Evolutionary conservation across 2,329 filamentous ascomycete genomes (phyloP).

Genomic region (Piedraia hortae): DNA sequence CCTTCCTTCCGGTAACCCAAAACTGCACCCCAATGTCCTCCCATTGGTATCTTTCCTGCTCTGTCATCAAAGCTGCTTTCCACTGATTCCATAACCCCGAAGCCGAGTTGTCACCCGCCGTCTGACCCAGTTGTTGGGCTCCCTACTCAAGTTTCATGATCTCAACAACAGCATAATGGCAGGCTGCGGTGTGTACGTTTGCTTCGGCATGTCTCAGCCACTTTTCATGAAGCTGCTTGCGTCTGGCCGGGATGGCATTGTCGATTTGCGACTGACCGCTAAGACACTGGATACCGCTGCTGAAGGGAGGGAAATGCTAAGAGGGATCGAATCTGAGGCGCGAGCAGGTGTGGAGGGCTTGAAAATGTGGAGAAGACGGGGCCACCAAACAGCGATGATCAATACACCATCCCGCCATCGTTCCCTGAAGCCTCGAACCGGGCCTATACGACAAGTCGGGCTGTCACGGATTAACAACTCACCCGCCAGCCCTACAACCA

Average conservation of each 20-base stretch:
- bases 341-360: too few relatives aligned
- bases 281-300: conserved; percentile 56
- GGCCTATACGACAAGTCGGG: too few relatives aligned
- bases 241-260: conserved; percentile 57
- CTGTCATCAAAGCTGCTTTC: conserved; percentile 59
- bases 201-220: conserved; percentile 82
- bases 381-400: too few relatives aligned
- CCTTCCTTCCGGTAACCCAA: too few relatives aligned
- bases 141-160: conserved; percentile 46
- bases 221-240: conserved; percentile 57
- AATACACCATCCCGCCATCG: too few relatives aligned
- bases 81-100: too few relatives aligned
- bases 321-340: conserved; percentile 84
- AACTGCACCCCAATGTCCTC: too few relatives aligned
- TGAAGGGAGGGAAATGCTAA: conserved; percentile 71
- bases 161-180: conserved; percentile 65
- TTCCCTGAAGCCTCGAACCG: too few relatives aligned
- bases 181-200: conserved; percentile 92
- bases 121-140: conserved; percentile 38
- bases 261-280: conserved; percentile 78
- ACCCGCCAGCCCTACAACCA: too few relatives aligned
- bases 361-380: too few relatives aligned
- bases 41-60: conserved; percentile 88
- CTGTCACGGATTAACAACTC: too few relatives aligned
- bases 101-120: conserved; percentile 41